A percentile compares a stretch with the other conserved stretches of the same genome.
Conservation (phyloP, 495 filamentous ascomycete species). For the Glonium stellatum region DNA sequence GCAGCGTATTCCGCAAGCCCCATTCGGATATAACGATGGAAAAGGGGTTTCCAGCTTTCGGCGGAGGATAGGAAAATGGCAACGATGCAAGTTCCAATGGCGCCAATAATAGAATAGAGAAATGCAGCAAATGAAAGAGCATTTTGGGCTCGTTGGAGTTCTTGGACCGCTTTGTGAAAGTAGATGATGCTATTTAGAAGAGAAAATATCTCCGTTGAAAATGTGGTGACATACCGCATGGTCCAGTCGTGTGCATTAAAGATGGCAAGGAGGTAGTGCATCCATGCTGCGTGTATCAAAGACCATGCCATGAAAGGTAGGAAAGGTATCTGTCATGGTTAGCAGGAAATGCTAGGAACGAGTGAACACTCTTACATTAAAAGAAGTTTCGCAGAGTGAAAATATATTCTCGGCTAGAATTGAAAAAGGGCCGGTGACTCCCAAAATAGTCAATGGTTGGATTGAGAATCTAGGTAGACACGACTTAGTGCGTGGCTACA, state of each 20-base stretch:
- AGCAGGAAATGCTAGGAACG: background rate
- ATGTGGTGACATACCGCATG: conserved; percentile 69
- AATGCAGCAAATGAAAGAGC: conserved; percentile 59
- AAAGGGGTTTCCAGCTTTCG: conserved; percentile 57
- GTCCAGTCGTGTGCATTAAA: conserved; percentile 72
- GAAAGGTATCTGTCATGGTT: conserved; percentile 49
- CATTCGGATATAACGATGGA: conserved; percentile 60
- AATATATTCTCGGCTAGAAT: conserved; percentile 67
- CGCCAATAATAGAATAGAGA: conserved; percentile 63
- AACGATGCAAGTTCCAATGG: conserved; percentile 60
- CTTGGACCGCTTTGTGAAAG: conserved; percentile 67
- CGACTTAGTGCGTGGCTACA: background rate
- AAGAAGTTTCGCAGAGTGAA: conserved; percentile 48
- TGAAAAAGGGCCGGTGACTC: conserved; percentile 68
- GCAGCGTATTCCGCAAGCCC: conserved; percentile 63
- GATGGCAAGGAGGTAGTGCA: conserved; percentile 62
- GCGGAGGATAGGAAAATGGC: conserved; percentile 60
- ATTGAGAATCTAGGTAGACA: conserved; percentile 47
- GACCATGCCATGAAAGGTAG: conserved; percentile 71
- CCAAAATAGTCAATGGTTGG: conserved; percentile 66
- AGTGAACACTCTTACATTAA: conserved; percentile 43
- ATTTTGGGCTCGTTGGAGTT: conserved; percentile 55
- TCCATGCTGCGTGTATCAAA: conserved; percentile 62
- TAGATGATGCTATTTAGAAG: conserved; percentile 69
- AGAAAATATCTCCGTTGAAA: conserved; percentile 64